Conservation (phyloP, 2,329 filamentous ascomycete genomes). For the Aspergillus sclerotialis region DNA sequence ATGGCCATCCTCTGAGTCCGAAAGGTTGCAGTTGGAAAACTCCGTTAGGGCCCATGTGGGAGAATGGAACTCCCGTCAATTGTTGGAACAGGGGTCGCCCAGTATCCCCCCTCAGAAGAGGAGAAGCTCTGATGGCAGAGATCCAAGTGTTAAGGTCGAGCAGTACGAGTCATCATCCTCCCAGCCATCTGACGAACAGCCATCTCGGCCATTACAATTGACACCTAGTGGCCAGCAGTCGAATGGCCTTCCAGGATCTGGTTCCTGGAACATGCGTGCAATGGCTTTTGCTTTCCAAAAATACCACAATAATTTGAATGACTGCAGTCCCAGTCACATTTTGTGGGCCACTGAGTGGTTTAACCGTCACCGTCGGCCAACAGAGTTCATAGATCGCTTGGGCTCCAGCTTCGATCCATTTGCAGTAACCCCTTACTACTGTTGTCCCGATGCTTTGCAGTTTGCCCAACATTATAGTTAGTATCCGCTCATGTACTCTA, state of each 20-base stretch:
- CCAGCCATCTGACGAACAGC: no score
- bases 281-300: no score
- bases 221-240: constrained; percentile 5
- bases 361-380: no score
- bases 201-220: no score
- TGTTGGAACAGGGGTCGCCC: constrained; percentile 16
- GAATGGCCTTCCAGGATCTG: no score
- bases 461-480: constrained; percentile 21
- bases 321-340: not conserved
- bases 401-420: constrained; percentile 24
- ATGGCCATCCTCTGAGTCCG: constrained; percentile 21
- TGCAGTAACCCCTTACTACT: constrained; percentile 14
- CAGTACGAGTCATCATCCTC: no score
- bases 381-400: constrained; percentile 15
- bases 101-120: not conserved
- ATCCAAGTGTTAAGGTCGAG: no score
- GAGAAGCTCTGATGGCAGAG: no score
- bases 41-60: constrained; percentile 28
- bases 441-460: constrained; percentile 16
- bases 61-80: constrained; percentile 30
- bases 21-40: constrained; percentile 20
- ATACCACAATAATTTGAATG: not conserved
- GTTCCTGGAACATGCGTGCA: no score
- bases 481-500: constrained; percentile 4
- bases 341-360: not conserved